Percentiles rank a stretch among this genome's conserved stretches.
These are phyloP conservation scores for Hypoxylon sp. DNA, from an alignment of 2,329 filamentous ascomycete genomes.

Conservation along the genomic window DNA sequence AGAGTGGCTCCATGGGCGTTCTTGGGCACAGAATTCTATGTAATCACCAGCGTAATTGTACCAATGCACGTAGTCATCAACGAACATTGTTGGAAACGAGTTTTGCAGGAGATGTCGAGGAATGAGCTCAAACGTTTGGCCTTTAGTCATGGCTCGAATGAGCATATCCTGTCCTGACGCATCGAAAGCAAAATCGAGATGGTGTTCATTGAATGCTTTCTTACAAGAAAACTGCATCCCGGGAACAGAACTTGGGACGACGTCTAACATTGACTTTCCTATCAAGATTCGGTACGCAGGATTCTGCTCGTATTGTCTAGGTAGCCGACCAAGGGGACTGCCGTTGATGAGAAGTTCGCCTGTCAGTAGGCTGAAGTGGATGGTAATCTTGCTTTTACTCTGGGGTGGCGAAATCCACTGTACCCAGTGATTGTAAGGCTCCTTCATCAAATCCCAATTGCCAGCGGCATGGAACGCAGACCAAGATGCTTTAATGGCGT, in stretches of 20 bases:
- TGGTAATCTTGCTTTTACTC: too few species aligned
- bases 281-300: constrained; percentile 62
- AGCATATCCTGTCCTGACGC: too few species aligned
- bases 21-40: constrained; percentile 55
- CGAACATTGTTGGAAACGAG: constrained; percentile 57
- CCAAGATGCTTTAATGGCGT: constrained; percentile 52
- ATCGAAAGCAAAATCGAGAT: too few species aligned
- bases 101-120: constrained; percentile 52
- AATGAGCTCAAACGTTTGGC: constrained; percentile 52
- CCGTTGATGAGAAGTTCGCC: constrained; percentile 69
- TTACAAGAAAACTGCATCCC: constrained; percentile 62
- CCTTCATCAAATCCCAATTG: background rate
- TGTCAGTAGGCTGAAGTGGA: constrained; percentile 66
- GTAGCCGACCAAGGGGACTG: constrained; percentile 63
- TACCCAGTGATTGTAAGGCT: constrained; percentile 41
- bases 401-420: too few species aligned
- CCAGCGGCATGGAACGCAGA: constrained; percentile 41
- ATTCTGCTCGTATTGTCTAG: constrained; percentile 60
- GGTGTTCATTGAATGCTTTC: constrained; percentile 50
- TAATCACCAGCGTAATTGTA: constrained; percentile 52
- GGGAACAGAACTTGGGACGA: constrained; percentile 57
- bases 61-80: constrained; percentile 64
- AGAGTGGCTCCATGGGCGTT: constrained; percentile 54
- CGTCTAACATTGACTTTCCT: constrained; percentile 59
- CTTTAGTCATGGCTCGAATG: constrained; percentile 8